Base-by-base conservation (phyloP, 441 rosid species). In the Croton setiger region DNA sequence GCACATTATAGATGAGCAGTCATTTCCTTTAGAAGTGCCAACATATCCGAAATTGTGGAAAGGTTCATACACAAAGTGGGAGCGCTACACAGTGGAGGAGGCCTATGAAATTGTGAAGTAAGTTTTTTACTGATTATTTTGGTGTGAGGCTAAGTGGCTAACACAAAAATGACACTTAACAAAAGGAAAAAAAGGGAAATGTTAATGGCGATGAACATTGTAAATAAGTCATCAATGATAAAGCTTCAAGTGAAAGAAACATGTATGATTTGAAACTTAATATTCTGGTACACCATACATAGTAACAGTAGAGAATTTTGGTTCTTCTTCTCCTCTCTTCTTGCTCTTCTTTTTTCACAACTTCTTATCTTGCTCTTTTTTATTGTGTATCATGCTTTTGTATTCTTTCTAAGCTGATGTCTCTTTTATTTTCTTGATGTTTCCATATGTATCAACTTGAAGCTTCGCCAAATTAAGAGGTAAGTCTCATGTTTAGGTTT, bases 401-500 rank as follows among this genome's bases (percentile, higher is more conserved):
- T 59, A 17, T 54, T 31, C 15, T 54, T 18, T 39, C 56, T 67
- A 14, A 44, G 48, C 75, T 73, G 43, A 71, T 33, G 65, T 74
- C 47, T 57, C 20, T 49, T 15, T 61, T 75, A 67, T 59, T 77
- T 68, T 67, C 77, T 59, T 68, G 41, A 13, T 76, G 67, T 79
- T 67, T 73, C 57, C 72, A 53, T 78, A 15, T 27, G 36, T 56
- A 52, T 73, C 52, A 15, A 72, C 44, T 4, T 79, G 85, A 82
- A 94, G 98, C 83, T 94, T 85, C 71, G 99, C 99, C 81, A 94
- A 92, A 82, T 68, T 72, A 78, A 85, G 99, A 92, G 99, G 99
- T 90, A 77, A 72, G 75, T 74, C 66, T 72, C 66, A 47, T 68
- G 48, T 67, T 65, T 56, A 21, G 41, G 47, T 21, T 33, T 36